A percentile compares a stretch with the other conserved stretches of the same genome.
These are phyloP conservation scores for Cyathus striatus DNA, from an alignment of 768 basidiomycete species.

Conservation along the genomic window DNA sequence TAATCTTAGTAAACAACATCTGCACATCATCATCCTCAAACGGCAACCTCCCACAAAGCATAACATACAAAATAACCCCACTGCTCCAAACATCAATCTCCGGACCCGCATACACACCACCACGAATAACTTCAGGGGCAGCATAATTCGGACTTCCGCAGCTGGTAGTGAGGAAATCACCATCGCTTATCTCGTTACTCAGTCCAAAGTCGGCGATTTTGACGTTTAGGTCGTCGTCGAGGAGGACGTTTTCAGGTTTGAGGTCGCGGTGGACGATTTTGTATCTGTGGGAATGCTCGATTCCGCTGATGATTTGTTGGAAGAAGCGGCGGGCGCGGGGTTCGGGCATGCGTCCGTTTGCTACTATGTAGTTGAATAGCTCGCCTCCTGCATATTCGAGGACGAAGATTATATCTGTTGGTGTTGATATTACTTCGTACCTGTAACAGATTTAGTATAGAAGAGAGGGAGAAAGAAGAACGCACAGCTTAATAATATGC, in stretches of 20 bases:
- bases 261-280: constrained; percentile 98
- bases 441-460: constrained; percentile 24
- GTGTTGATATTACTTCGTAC: constrained; percentile 88
- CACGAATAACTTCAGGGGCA: constrained; percentile 95
- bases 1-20: constrained; percentile 89
- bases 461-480: constrained; percentile 9
- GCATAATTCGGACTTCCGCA: constrained; percentile 99
- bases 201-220: constrained; percentile 99
- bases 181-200: constrained; percentile 93
- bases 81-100: constrained; percentile 99
- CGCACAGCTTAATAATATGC: constrained; percentile 96
- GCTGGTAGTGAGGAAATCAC: constrained; percentile 94
- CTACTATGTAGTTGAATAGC: constrained; percentile 96
- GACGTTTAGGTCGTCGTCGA: constrained; percentile 82
- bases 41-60: constrained; percentile 91
- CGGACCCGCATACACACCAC: constrained; percentile 92
- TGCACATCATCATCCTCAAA: constrained; percentile 98
- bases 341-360: constrained; percentile 89
- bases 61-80: constrained; percentile 98
- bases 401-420: constrained; percentile 96
- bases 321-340: constrained; percentile 88
- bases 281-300: constrained; percentile 94
- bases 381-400: constrained; percentile 96
- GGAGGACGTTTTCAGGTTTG: constrained; percentile 93
- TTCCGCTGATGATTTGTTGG: constrained; percentile 96